Conservation (phyloP, 305 asterid genomes). For the Fraxinus sp. region DNA sequence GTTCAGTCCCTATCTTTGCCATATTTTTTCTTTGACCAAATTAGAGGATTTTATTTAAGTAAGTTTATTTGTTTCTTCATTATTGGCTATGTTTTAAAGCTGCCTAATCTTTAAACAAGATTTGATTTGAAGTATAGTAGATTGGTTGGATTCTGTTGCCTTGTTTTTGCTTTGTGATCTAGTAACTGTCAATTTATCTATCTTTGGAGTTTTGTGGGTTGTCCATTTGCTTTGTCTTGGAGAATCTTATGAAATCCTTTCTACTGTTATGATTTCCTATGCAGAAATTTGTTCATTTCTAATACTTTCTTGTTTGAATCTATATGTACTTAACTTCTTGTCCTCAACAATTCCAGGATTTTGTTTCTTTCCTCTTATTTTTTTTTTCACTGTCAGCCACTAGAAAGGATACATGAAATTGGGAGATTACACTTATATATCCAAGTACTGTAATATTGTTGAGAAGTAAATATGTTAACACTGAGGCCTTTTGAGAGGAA, state of each 20-base stretch:
- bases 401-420: constrained; percentile 5
- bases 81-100: not conserved
- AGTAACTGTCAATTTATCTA: constrained; percentile 36
- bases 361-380: constrained; percentile 11
- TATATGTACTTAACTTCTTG: constrained; percentile 29
- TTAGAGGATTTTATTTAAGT: not conserved
- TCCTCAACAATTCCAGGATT: constrained; percentile 31
- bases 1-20: constrained; percentile 22
- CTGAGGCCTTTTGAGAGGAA: not conserved
- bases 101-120: constrained; percentile 10
- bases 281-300: constrained; percentile 35
- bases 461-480: not conserved
- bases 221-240: constrained; percentile 44
- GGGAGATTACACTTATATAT: not conserved
- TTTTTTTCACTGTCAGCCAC: constrained; percentile 10
- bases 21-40: constrained; percentile 26
- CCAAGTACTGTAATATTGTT: not conserved
- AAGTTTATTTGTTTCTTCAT: not conserved
- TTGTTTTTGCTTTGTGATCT: constrained; percentile 35
- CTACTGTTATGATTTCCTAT: constrained; percentile 36
- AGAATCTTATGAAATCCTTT: constrained; percentile 46
- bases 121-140: constrained; percentile 33
- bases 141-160: constrained; percentile 36
- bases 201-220: constrained; percentile 52
- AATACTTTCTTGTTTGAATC: constrained; percentile 39